A percentile compares a stretch with the other conserved stretches of the same genome.
These are phyloP conservation scores for Kappamyces sp. DNA, from an alignment of 192 early-diverging fungal genomes.

Conservation along the genomic window DNA sequence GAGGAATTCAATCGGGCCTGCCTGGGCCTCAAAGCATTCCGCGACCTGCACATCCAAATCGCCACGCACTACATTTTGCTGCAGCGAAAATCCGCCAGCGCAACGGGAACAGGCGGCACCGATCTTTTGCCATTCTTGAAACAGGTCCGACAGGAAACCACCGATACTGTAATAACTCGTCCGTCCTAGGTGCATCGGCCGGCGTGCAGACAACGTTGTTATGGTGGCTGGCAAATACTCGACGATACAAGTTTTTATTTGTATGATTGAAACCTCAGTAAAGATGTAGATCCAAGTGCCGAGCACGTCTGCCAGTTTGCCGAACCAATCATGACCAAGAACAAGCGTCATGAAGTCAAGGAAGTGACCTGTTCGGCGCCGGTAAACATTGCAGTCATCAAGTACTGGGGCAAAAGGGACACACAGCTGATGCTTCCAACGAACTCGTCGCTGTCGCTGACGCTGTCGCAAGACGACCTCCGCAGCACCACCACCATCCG, in stretches of 20 bases:
- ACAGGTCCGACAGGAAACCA: constrained; percentile 80
- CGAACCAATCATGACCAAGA: background rate
- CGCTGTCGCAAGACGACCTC: constrained; percentile 93
- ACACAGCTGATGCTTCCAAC: constrained; percentile 87
- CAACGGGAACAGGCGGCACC: constrained; percentile 76
- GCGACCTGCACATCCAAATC: constrained; percentile 89
- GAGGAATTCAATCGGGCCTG: constrained; percentile 76
- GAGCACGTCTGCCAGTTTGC: too few relatives aligned
- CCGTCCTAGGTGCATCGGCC: too few relatives aligned
- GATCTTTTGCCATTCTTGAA: constrained; percentile 91
- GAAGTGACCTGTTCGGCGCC: constrained; percentile 88
- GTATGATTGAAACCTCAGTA: too few relatives aligned
- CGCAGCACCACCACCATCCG: constrained; percentile 91
- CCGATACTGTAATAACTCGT: constrained; percentile 33
- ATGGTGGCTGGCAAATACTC: too few relatives aligned
- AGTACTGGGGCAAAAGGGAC: constrained; percentile 99
- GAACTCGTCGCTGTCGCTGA: constrained; percentile 95
- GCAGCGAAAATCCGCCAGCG: constrained; percentile 57
- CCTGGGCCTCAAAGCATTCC: constrained; percentile 75
- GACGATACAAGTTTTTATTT: too few relatives aligned
- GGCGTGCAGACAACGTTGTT: too few relatives aligned
- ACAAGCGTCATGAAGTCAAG: background rate
- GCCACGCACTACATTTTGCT: constrained; percentile 85
- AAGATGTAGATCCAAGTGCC: too few relatives aligned
- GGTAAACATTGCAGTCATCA: constrained; percentile 99